Base-by-base conservation (phyloP, 331 rosid species). In the Arachis monticola region DNA sequence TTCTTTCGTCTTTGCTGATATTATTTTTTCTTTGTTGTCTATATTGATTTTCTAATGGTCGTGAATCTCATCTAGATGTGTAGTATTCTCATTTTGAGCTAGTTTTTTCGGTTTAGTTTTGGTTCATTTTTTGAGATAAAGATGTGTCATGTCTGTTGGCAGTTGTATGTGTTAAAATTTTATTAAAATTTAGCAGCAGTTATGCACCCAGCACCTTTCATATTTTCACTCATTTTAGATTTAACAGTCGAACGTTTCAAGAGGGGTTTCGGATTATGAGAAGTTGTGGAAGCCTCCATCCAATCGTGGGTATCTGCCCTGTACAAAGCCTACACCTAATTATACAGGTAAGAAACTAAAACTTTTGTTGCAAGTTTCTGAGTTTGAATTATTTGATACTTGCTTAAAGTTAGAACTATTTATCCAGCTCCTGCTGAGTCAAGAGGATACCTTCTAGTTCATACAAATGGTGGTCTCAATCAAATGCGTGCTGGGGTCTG, bases 401-500 rank as follows among this genome's bases (percentile, higher is more conserved):
- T 69, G 74, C 68, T 75, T 55, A 64, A 47, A 55, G 69, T 45
- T 48, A 52, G 57, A 6, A 76, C 67, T 77, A 72, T 67, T 80
- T 66, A 52, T 84, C 71, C 91, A 95, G 99, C 87, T 74, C 93
- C 93, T 27, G 79, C 61, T 5, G 85, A 88, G 77, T 85, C 96
- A 1, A 87, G 51, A 70, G 99, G 99, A 53, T 95, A 87, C 84
- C 97, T 95, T 60, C 86, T 92, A 56, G 99, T 95, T 70, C 91
- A 95, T 84, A 87, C 99, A 17, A 95, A 95, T 87, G 99, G 99
- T 14, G 99, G 99, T 67, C 99, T 95, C 82, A 95, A 92, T 81
- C 99, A 95, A 88, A 95, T 95, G 99, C 99, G 97, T 75, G 92
- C 97, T 78, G 97, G 99, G 99, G 99, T 92, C 61, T 79, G 96